Percentiles rank a stretch among this genome's conserved stretches.
Evolutionary conservation across 768 basidiomycete genomes (phyloP).

Genomic region (Boletales sp.): DNA sequence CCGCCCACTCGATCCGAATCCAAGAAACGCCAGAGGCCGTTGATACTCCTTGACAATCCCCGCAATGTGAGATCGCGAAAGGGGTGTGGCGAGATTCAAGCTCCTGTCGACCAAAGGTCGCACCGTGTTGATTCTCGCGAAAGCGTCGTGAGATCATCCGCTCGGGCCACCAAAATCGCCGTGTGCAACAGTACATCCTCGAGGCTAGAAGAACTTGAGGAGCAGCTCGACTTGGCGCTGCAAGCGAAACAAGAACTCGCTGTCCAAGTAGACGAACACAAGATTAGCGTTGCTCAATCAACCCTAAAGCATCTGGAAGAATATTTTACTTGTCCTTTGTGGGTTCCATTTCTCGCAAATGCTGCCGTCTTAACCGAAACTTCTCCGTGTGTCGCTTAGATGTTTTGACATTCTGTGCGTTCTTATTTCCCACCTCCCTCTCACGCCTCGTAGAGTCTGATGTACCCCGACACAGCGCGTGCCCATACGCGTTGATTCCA

Average conservation of each 20-base stretch:
- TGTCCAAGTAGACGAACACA: slow-evolving; percentile 39
- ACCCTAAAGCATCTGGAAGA: slow-evolving; percentile 56
- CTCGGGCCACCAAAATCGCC: neutral
- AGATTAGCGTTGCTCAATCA: slow-evolving; percentile 28
- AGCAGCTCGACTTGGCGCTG: slow-evolving; percentile 36
- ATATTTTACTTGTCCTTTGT: slow-evolving; percentile 64
- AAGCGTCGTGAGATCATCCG: neutral
- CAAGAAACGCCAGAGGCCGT: slow-evolving; percentile 11
- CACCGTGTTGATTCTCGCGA: slow-evolving; percentile 2
- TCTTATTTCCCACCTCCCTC: slow-evolving; percentile 1
- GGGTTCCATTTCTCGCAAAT: slow-evolving; percentile 24
- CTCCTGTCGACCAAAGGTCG: neutral
- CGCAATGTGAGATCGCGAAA: slow-evolving; percentile 7
- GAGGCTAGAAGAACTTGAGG: slow-evolving; percentile 41
- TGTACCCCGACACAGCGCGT: slow-evolving; percentile 33
- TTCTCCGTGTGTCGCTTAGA: slow-evolving; percentile 31
- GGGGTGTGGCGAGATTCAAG: slow-evolving; percentile 10
- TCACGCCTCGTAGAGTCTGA: neutral
- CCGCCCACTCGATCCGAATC: neutral
- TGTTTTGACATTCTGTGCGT: slow-evolving; percentile 59
- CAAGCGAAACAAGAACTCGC: slow-evolving; percentile 42
- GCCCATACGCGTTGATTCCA: slow-evolving; percentile 54
- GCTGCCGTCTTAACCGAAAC: slow-evolving; percentile 9
- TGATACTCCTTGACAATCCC: neutral
- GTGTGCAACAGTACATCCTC: slow-evolving; percentile 32